phyloP scores from a whole-genome alignment of 345 rosid species.

The Syzygium jambos region DNA sequence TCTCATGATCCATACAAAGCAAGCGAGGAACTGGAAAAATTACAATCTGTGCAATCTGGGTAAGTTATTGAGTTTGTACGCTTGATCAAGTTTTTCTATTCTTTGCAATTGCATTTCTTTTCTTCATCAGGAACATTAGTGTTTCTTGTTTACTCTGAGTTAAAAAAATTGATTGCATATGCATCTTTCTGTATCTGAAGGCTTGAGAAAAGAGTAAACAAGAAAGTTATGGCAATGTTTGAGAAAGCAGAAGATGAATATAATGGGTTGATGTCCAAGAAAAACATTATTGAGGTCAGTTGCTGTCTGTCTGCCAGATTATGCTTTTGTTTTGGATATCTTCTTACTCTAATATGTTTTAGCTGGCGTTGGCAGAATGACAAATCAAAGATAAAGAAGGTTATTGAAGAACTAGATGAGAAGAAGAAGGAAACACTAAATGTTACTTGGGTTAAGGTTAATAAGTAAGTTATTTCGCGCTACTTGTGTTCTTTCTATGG shows the following conservation, averaged over 20 bases:
- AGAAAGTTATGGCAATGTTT: constrained; percentile 97
- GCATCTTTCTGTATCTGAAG: constrained; percentile 24
- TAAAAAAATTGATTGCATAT: background rate
- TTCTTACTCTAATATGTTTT: background rate
- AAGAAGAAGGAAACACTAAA: constrained; percentile 89
- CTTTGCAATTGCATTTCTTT: background rate
- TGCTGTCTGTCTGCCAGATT: constrained; percentile 7
- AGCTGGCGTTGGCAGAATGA: constrained; percentile 44
- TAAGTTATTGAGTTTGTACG: constrained; percentile 9
- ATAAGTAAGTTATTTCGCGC: constrained; percentile 29
- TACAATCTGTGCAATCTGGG: constrained; percentile 92
- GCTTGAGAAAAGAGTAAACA: constrained; percentile 91
- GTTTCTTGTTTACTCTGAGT: background rate
- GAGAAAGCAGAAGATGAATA: constrained; percentile 99
- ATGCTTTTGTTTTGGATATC: background rate
- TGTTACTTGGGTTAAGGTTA: constrained; percentile 96
- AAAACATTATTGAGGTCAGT: constrained; percentile 83
- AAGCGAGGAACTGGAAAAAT: constrained; percentile 70
- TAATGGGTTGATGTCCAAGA: constrained; percentile 73
- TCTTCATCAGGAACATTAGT: background rate
- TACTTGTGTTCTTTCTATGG: background rate
- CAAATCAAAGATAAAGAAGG: constrained; percentile 85
- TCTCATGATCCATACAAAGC: constrained; percentile 68
- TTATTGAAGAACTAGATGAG: constrained; percentile 95
- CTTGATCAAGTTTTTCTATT: background rate